phyloP scores from a whole-genome alignment of 495 filamentous ascomycete genomes.

The Aspergillus wentii region DNA sequence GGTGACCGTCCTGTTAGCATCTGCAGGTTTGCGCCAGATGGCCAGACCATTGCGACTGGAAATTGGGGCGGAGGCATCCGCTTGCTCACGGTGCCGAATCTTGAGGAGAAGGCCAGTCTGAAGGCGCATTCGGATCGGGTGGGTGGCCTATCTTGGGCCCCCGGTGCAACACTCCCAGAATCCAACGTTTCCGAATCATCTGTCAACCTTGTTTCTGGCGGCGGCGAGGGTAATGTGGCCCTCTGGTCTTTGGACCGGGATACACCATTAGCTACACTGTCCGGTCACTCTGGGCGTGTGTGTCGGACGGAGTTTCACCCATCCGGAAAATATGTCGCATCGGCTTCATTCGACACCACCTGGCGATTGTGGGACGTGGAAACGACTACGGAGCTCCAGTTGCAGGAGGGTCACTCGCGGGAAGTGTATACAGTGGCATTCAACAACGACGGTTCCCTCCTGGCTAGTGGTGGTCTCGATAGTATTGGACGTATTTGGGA shows the following conservation, averaged over 20 bases:
- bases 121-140: conserved; percentile 83
- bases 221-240: conserved; percentile 83
- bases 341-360: conserved; percentile 91
- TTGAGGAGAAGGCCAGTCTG: conserved; percentile 68
- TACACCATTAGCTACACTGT: conserved; percentile 75
- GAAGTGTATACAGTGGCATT: conserved; percentile 88
- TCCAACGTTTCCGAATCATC: conserved; percentile 63
- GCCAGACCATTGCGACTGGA: conserved; percentile 77
- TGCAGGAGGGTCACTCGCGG: conserved; percentile 92
- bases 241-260: conserved; percentile 86
- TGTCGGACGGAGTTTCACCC: conserved; percentile 93
- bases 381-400: conserved; percentile 72
- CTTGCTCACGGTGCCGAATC: conserved; percentile 74
- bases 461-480: conserved; percentile 87
- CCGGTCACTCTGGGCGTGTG: conserved; percentile 82
- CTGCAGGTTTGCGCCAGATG: conserved; percentile 82
- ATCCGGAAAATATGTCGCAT: conserved; percentile 83
- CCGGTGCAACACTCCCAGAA: conserved; percentile 68
- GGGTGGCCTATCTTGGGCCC: conserved; percentile 87
- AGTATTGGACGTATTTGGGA: conserved; percentile 97
- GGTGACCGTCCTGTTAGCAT: conserved; percentile 88
- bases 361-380: conserved; percentile 97
- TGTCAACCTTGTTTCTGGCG: conserved; percentile 86
- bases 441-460: conserved; percentile 82
- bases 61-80: conserved; percentile 89